phyloP scores from a whole-genome alignment of 2,329 filamentous ascomycete species.

The Diaporthe sp. region DNA sequence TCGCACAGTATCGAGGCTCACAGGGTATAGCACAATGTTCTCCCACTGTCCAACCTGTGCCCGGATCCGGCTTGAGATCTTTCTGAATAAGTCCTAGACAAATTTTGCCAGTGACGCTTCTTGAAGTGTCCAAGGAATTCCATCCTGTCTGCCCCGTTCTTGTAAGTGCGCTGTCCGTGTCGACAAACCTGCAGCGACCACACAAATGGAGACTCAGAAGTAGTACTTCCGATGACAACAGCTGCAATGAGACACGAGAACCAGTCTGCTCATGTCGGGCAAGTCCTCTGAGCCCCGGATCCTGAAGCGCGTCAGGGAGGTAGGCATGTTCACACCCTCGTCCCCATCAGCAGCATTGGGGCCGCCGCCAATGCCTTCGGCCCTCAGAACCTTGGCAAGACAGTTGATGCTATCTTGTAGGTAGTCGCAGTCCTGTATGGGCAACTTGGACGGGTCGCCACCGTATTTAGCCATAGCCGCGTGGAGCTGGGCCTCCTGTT shows the following conservation, averaged over 20 bases:
- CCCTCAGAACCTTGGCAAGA: not conserved
- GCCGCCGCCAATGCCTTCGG: not conserved
- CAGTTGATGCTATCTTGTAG: not conserved
- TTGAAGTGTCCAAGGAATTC: not conserved
- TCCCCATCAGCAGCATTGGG: not conserved
- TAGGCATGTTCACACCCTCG: not conserved
- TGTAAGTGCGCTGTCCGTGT: no score
- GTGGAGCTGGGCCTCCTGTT: not conserved
- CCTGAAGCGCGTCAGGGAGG: not conserved
- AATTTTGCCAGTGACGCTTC: not conserved
- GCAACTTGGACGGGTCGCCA: not conserved
- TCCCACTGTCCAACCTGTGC: fast-evolving
- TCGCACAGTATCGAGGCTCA: not conserved
- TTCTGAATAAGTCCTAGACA: not conserved
- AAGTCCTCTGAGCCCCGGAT: not conserved
- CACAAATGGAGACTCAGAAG: not conserved
- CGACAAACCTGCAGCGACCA: not conserved
- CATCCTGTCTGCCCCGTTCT: not conserved
- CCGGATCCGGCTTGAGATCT: not conserved
- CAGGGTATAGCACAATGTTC: not conserved
- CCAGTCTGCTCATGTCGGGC: not conserved
- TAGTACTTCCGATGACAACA: not conserved
- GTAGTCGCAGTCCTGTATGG: constrained; percentile 3
- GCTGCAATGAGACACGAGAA: not conserved
- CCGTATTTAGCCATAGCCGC: not conserved